Evolutionary conservation across 2,329 filamentous ascomycete genomes (phyloP), one percentile per base, ranked within the genome.

Genomic region (Ceratocystis smalleyi): DNA sequence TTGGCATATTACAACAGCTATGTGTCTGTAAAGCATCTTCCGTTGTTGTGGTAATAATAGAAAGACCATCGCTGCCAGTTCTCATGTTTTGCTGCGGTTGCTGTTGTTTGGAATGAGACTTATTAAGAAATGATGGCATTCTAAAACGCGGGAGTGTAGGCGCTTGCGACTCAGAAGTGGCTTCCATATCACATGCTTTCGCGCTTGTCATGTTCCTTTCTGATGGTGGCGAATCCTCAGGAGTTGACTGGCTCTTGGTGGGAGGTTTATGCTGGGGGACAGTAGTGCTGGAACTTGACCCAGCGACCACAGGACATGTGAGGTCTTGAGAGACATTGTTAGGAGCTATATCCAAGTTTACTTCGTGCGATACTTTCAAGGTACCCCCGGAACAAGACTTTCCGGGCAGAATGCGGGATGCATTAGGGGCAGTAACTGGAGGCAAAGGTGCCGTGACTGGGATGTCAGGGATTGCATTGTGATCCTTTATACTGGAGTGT

Each of bases 41-140:
- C 12, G 62, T 63, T 7, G 24, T 54, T 19, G 62, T 19, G 30
- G 57, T 49, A 24, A 63, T 59, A 24, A 40, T 57, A n/a, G 62
- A 43, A 5, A 47, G 51, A 22, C 8, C 17, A 10, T 12, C 6
- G 19, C 22, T 24, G 47, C 15, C 22, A 24, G n/a, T n/a, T 5
- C 47, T 24, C 4, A 10, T 10, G 10, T 51, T 10, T n/a, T 15
- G 47, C 47, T 22, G 47, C 19, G 19, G 45, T 22, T 47, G 45
- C n/a, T 47, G 45, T 22, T 22, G 45, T 22, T 19, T 51, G 17
- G 60, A 30, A 30, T n/a, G 35, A 45, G 60, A 62, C 6, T n/a
- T 17, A n/a, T 62, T 45, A 24, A 30, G 15, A 35, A 57, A 57
- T 4, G 54, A 57, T 12, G 54, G 54, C 5, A 57, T 30, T 19